phyloP scores from a whole-genome alignment of 2,329 filamentous ascomycete genomes.

The Apiospora koreana region DNA sequence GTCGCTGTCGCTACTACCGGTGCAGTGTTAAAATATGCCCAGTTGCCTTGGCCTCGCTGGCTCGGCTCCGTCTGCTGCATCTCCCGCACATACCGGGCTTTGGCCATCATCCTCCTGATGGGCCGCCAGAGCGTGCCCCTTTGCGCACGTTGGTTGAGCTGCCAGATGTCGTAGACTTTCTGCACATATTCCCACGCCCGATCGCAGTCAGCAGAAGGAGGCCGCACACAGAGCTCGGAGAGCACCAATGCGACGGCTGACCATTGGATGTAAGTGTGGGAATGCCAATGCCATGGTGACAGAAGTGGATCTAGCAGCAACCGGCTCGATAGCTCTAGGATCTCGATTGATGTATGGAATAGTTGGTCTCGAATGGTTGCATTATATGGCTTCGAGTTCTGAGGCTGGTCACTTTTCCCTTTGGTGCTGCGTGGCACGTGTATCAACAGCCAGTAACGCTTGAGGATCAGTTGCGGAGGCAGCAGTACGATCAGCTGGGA shows the following conservation, averaged over 20 bases:
- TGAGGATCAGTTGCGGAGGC: constrained; percentile 11
- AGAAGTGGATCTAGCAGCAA: neutral
- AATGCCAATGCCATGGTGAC: constrained; percentile 13
- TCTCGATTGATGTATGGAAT: constrained; percentile 8
- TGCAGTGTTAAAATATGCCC: neutral
- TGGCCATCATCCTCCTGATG: constrained; percentile 19
- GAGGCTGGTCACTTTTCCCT: neutral
- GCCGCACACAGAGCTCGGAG: constrained; percentile 17
- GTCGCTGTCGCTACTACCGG: neutral
- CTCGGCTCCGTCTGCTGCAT: constrained; percentile 12
- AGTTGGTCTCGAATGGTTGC: constrained; percentile 10
- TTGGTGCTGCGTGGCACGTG: neutral
- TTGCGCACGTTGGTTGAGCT: constrained; percentile 25
- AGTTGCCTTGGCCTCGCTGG: neutral
- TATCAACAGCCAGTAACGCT: constrained; percentile 9
- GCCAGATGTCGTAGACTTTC: constrained; percentile 10
- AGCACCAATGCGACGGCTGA: constrained; percentile 17
- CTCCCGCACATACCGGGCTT: constrained; percentile 19
- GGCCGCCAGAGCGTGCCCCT: constrained; percentile 15
- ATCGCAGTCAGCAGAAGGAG: constrained; percentile 15
- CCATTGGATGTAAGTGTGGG: constrained; percentile 17
- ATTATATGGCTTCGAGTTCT: neutral
- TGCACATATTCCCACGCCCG: constrained; percentile 19
- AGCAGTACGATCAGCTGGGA: neutral
- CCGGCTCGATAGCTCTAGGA: constrained; percentile 11